Conservation (phyloP, 73 alveolate species). For the Effrenium voratum region DNA sequence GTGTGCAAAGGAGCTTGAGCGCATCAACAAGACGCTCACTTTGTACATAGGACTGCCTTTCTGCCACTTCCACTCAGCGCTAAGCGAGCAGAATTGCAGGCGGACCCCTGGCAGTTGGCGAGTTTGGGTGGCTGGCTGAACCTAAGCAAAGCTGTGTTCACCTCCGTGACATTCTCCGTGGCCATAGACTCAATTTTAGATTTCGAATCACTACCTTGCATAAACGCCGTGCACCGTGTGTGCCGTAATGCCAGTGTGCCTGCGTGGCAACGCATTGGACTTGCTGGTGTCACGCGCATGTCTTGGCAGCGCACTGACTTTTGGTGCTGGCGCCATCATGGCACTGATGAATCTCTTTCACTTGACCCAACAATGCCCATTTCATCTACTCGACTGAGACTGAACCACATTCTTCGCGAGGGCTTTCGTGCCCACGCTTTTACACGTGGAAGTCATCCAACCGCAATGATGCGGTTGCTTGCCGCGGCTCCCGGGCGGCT, state of each 20-base stretch:
- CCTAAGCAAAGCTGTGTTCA: conserved; percentile 19
- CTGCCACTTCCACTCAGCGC: not conserved
- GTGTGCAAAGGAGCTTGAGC: not conserved
- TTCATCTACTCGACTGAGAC: not conserved
- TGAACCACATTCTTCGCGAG: not conserved
- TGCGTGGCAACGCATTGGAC: too few relatives aligned
- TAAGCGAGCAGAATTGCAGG: not conserved
- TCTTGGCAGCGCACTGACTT: not conserved
- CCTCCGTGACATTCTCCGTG: not conserved
- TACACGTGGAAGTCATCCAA: not conserved
- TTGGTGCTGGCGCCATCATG: not conserved
- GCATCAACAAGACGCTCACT: too few relatives aligned
- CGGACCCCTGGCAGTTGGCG: conserved; percentile 13
- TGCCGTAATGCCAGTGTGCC: too few relatives aligned
- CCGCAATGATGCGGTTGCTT: not conserved
- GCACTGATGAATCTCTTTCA: not conserved
- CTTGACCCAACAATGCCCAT: not conserved
- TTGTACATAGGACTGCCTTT: not conserved
- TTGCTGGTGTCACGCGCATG: not conserved
- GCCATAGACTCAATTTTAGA: not conserved
- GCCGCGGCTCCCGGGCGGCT: not conserved
- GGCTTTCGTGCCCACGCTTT: conserved; percentile 25
- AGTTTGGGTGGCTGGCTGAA: conserved; percentile 16
- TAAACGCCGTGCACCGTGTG: not conserved
- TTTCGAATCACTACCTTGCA: not conserved